Evolutionary conservation across 331 rosid species (phyloP).

Genomic region (Quercus phellos): DNA sequence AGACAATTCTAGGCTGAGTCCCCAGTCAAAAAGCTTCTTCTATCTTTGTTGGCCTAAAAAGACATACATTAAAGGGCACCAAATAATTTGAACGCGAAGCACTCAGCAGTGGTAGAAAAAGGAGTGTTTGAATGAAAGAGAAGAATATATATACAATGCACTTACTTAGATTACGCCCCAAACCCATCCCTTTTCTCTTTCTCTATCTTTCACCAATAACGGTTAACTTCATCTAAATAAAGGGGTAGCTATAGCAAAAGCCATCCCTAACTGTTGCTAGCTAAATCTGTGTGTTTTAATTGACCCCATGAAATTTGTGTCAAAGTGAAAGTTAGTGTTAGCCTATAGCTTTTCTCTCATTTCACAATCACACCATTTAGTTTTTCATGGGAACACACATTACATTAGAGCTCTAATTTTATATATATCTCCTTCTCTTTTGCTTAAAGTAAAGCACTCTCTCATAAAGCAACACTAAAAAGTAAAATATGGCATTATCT

Average conservation of each 20-base stretch:
- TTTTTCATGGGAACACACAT: conserved; percentile 35
- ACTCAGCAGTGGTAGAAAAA: conserved; percentile 58
- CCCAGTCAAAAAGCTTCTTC: conserved; percentile 77
- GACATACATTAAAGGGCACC: conserved; percentile 74
- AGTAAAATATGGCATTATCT: conserved; percentile 99
- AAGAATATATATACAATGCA: conserved; percentile 41
- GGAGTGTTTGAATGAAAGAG: conserved; percentile 76
- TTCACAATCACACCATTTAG: conserved; percentile 34
- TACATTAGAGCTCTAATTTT: conserved; percentile 27
- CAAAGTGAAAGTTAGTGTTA: conserved; percentile 42
- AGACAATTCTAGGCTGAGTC: conserved; percentile 26
- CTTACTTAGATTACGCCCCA: conserved; percentile 55
- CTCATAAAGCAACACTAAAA: conserved; percentile 72
- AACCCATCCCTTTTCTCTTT: conserved; percentile 28
- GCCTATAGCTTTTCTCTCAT: conserved; percentile 36
- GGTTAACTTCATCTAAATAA: conserved; percentile 33
- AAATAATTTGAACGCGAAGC: conserved; percentile 80
- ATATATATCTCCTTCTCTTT: conserved; percentile 33
- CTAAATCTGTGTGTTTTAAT: conserved; percentile 23
- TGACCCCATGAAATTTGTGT: conserved; percentile 37
- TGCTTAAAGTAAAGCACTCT: conserved; percentile 79
- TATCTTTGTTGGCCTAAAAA: conserved; percentile 93
- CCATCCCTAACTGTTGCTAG: conserved; percentile 20
- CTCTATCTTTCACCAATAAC: conserved; percentile 42
- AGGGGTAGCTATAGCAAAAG: conserved; percentile 33